These are phyloP conservation scores for Ambrosia hybrid DNA, from an alignment of 140 eudicot genomes.

Conservation along the genomic window DNA sequence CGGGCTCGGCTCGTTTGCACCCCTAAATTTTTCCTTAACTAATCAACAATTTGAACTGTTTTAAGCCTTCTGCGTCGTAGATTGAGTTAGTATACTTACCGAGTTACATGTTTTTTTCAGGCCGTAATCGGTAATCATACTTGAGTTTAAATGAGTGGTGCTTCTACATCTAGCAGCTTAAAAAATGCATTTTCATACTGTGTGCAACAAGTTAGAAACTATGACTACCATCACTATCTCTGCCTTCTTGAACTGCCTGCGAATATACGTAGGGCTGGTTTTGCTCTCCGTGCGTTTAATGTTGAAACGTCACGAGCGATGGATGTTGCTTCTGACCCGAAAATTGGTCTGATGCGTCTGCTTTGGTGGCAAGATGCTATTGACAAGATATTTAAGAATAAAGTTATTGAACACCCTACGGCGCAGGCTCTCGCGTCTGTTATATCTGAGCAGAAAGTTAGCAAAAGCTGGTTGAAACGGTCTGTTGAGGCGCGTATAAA, in stretches of 20 bases:
- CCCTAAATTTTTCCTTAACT: too few relatives aligned
- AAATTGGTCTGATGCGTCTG: slow-evolving; percentile 93
- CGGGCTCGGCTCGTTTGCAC: too few relatives aligned
- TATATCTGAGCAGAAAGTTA: slow-evolving; percentile 59
- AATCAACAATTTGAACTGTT: neutral
- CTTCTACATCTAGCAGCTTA: slow-evolving; percentile 55
- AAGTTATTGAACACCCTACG: slow-evolving; percentile 85
- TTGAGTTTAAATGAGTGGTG: slow-evolving; percentile 51
- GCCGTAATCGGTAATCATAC: neutral
- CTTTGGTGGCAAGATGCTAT: slow-evolving; percentile 97
- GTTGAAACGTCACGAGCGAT: slow-evolving; percentile 89
- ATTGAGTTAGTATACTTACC: neutral
- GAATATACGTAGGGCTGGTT: slow-evolving; percentile 79
- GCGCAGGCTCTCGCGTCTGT: slow-evolving; percentile 78
- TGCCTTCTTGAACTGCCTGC: slow-evolving; percentile 93
- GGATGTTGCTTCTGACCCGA: slow-evolving; percentile 94
- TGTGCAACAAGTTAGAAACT: slow-evolving; percentile 90
- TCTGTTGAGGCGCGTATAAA: slow-evolving; percentile 81
- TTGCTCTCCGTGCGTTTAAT: slow-evolving; percentile 94
- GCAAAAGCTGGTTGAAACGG: slow-evolving; percentile 87
- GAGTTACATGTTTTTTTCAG: slow-evolving; percentile 31
- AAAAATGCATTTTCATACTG: slow-evolving; percentile 85
- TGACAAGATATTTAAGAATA: slow-evolving; percentile 76
- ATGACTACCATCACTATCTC: slow-evolving; percentile 94
- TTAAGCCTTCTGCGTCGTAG: neutral